These are phyloP conservation scores for Suhomyces yuchorum DNA, from an alignment of 1,139 yeast genomes.

Conservation along the genomic window DNA sequence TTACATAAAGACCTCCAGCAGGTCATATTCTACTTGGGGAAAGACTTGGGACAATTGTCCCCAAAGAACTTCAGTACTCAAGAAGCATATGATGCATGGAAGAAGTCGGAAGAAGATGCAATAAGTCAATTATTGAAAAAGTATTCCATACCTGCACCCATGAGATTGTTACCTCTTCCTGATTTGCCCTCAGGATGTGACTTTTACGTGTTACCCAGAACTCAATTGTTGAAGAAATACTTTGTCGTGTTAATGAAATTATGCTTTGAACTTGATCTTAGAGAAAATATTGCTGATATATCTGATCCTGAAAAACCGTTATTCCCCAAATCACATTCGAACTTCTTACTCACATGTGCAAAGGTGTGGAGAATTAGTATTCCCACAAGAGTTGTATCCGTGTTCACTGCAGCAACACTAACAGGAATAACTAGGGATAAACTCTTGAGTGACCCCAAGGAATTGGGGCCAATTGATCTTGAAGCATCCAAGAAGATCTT, in stretches of 20 bases:
- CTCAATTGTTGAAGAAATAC: slow-evolving; percentile 32
- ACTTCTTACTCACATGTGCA: slow-evolving; percentile 48
- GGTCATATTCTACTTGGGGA: slow-evolving; percentile 39
- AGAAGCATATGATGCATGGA: slow-evolving; percentile 55
- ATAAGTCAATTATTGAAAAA: slow-evolving; percentile 42
- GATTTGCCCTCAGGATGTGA: slow-evolving; percentile 36
- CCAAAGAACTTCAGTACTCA: slow-evolving; percentile 45
- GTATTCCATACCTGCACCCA: slow-evolving; percentile 41
- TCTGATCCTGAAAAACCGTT: slow-evolving; percentile 27
- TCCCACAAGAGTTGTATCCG: slow-evolving; percentile 53
- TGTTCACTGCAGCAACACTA: slow-evolving; percentile 56
- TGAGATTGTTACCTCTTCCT: slow-evolving; percentile 34
- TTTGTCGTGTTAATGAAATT: slow-evolving; percentile 31
- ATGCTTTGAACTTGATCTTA: slow-evolving; percentile 30
- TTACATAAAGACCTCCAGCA: slow-evolving; percentile 50
- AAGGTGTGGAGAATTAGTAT: slow-evolving; percentile 63
- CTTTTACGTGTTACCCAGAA: slow-evolving; percentile 46
- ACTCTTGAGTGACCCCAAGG: slow-evolving; percentile 27
- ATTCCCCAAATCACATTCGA: slow-evolving; percentile 42
- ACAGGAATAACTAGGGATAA: slow-evolving; percentile 40
- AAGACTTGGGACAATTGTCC: slow-evolving; percentile 43
- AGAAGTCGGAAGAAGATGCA: slow-evolving; percentile 41
- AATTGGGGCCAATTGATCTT: slow-evolving; percentile 36
- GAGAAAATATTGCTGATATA: slow-evolving; percentile 20
- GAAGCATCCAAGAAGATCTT: slow-evolving; percentile 31